Base-by-base conservation (phyloP, 129 eudicot species). In the Heracleum sosnowskyi region DNA sequence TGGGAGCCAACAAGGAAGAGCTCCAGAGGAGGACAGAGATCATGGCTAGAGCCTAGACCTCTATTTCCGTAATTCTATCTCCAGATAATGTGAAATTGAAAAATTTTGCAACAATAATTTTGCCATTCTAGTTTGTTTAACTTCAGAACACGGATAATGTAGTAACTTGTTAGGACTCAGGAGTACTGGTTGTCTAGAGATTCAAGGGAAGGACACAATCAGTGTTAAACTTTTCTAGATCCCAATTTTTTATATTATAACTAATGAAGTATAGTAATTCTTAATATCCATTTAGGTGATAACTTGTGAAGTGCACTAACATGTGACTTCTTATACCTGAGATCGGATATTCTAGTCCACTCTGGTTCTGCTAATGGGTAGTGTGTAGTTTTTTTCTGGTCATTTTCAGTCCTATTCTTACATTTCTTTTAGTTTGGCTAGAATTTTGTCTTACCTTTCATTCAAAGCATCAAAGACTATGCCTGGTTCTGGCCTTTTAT, bases 1-100 rank as follows among this genome's bases (percentile, higher is more conserved):
- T 87, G 15, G 87, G 90, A 28, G 80, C 87, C 28, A 84, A 84
- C 66, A 78, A 73, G 84, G 76, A 44, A 34, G 86, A 87, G 84
- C 90, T 87, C 34, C 68, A 73, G 39, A 79, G 85, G 77, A 87
- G 82, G 85, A 76, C 75, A 18, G 69, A 55, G 62, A 77, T 78
- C 51, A 55, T 80, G 74, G 84, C 84, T 17, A 75, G 69, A 51
- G 74, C 82, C 84, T 17, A 75, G 69, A 51, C 70, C 84, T 39
- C 47, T 9, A 3, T 34, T 73, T 36, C 55, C 26, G 4, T 42
- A 73, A 12, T 73, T 42, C 20, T 71, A 20, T 22, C 26, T 37
- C 49, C 31, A 39, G 33, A 22, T 22, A 37, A 34, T 35, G 15
- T 69, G 42, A 69, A 69, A 69, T 20, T 33, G 74, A 6, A 9